Evolutionary conservation across 768 basidiomycete genomes (phyloP), one percentile per base, ranked within the genome.

Genomic region (Lentinula aciculospora): DNA sequence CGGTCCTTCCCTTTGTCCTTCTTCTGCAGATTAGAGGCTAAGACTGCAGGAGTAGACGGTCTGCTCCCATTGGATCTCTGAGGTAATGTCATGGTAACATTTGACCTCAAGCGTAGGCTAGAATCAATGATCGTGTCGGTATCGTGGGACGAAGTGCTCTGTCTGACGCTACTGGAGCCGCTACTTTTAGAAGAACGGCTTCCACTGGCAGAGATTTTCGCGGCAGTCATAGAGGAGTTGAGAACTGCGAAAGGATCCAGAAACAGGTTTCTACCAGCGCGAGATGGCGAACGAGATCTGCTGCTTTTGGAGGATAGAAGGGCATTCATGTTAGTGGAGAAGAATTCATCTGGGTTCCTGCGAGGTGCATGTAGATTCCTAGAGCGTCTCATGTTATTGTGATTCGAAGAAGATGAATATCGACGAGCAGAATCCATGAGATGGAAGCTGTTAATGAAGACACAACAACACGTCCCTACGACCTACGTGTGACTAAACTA

Each of bases 1-100:
- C 62, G 56, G 8, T 27, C 62, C 40, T 66, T 67, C 46, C 65
- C 67, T 60, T 66, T 66, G 37, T 68, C 67, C 42, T 55, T 62
- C 51, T 56, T 58, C 27, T 31, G 31, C 15, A n/a, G 19, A 56
- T 23, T 21, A n/a, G 42, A 32, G 3, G 40, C 5, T 23, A 8
- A 37, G 40, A 39, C n/a, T 23, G 55, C 37, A 46, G 55, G 55
- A 32, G 55, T 44, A 2, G 19, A 4, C 9, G 55, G 40, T 32
- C 42, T 56, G 29, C 44, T 56, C 3, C n/a, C 19, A 56, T 23
- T 21, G 3, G 31, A 4, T 46, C 25, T 39, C 25, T 54, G 53
- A n/a, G 15, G 6, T 15, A 32, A 23, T 4, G 21, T 13, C 13
- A 34, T 29, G 21, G 37, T 19, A n/a, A 34, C 19, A 31, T 13